Evolutionary conservation across 1,284 basidiomycete species (phyloP).

Genomic region (Pyrrhoderma noxium): DNA sequence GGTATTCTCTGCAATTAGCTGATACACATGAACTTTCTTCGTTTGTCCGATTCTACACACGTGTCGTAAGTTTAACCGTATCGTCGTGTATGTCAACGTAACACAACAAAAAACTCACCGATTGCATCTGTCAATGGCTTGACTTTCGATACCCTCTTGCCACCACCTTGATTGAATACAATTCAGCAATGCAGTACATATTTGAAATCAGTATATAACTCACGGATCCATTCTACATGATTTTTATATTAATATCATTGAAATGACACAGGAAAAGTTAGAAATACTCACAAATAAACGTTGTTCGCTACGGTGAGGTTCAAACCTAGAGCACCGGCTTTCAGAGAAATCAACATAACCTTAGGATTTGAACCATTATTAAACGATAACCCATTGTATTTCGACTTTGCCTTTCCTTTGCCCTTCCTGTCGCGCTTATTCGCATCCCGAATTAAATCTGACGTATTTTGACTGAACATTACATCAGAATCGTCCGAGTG

Average conservation of each 20-base stretch:
- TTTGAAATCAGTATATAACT: constrained; percentile 26
- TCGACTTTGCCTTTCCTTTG: constrained; percentile 27
- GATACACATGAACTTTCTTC: constrained; percentile 78
- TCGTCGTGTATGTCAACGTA: background rate
- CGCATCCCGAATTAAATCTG: constrained; percentile 24
- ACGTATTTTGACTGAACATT: constrained; percentile 35
- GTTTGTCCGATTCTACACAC: constrained; percentile 62
- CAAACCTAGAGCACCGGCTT: constrained; percentile 75
- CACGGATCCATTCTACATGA: constrained; percentile 76
- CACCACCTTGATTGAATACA: constrained; percentile 47
- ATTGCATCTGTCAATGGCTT: constrained; percentile 81
- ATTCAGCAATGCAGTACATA: constrained; percentile 12
- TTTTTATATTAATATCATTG: background rate
- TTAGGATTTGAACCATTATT: constrained; percentile 45
- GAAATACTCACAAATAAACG: constrained; percentile 66
- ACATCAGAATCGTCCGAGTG: constrained; percentile 27
- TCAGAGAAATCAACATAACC: constrained; percentile 84
- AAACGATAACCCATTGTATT: constrained; percentile 4
- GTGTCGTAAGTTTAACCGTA: constrained; percentile 4
- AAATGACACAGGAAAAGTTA: background rate
- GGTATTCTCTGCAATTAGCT: constrained; percentile 82
- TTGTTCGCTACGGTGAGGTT: constrained; percentile 89
- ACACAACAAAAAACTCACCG: constrained; percentile 31
- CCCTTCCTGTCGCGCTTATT: constrained; percentile 29
- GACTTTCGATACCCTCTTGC: constrained; percentile 85